Evolutionary conservation across 169 alveolate genomes (phyloP).

Genomic region (Plasmodium vivax): DNA sequence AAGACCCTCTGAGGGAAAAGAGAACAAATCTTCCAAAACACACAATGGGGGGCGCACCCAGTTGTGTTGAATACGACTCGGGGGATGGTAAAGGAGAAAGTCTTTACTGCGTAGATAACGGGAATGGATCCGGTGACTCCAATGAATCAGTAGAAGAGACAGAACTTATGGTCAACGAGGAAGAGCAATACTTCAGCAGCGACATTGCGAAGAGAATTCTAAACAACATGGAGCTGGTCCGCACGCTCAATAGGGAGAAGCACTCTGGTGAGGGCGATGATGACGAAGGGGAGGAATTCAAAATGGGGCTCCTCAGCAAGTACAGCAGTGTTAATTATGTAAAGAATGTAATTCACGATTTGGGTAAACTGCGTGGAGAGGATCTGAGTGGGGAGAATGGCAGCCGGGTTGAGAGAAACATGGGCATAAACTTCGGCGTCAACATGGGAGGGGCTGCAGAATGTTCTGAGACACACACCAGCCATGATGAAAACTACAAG

Average conservation of each 20-base stretch:
- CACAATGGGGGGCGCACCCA: background rate
- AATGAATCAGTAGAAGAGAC: background rate
- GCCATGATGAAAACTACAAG: background rate
- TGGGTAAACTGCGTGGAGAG: background rate
- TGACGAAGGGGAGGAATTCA: background rate
- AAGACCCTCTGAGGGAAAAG: background rate
- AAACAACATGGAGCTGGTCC: background rate
- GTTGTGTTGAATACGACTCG: background rate
- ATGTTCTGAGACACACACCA: background rate
- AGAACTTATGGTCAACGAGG: background rate
- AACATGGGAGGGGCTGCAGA: background rate
- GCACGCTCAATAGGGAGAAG: background rate
- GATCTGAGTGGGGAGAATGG: background rate
- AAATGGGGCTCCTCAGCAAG: background rate
- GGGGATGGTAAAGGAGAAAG: background rate
- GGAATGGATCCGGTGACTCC: background rate
- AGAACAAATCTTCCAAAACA: background rate
- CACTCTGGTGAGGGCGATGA: background rate
- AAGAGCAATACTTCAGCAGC: background rate
- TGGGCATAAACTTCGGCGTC: background rate
- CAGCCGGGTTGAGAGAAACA: background rate
- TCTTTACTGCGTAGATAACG: background rate
- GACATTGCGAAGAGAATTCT: constrained; percentile 23
- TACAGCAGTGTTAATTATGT: background rate
- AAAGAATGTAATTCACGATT: background rate